These are phyloP conservation scores for Excoecaria cochinchinensis DNA, from an alignment of 345 rosid genomes.

Conservation along the genomic window DNA sequence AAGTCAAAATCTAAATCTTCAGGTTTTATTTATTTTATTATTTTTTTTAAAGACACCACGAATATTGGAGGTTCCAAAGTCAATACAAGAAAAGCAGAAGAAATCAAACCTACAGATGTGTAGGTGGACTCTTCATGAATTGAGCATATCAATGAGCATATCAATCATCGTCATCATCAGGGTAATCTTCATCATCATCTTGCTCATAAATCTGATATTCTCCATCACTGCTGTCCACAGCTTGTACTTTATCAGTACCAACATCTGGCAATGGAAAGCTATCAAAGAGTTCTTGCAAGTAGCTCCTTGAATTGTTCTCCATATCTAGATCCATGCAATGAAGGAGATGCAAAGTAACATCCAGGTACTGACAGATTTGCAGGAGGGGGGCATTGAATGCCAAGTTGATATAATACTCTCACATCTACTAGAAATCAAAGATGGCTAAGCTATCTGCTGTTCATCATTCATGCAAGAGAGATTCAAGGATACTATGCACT, in stretches of 20 bases:
- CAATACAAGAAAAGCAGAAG: background rate
- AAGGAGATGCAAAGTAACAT: conserved; percentile 36
- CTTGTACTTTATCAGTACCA: conserved; percentile 42
- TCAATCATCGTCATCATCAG: conserved; percentile 24
- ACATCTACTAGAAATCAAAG: background rate
- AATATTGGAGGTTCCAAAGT: background rate
- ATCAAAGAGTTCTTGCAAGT: conserved; percentile 84
- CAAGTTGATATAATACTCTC: background rate
- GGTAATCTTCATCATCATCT: conserved; percentile 54
- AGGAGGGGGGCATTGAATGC: background rate
- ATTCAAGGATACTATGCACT: background rate
- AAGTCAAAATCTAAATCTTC: background rate
- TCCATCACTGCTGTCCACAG: conserved; percentile 54
- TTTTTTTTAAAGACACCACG: background rate
- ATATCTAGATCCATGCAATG: conserved; percentile 46
- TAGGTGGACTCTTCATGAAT: background rate
- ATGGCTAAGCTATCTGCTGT: background rate
- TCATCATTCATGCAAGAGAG: background rate
- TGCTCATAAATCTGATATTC: conserved; percentile 85
- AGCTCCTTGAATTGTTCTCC: conserved; percentile 71
- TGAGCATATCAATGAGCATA: background rate
- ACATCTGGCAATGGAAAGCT: conserved; percentile 58
- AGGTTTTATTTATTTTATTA: background rate
- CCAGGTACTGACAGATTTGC: background rate
- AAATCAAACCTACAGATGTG: conserved; percentile 2